Conservation (phyloP, 306 rosid species). For the Albizia julibrissin region DNA sequence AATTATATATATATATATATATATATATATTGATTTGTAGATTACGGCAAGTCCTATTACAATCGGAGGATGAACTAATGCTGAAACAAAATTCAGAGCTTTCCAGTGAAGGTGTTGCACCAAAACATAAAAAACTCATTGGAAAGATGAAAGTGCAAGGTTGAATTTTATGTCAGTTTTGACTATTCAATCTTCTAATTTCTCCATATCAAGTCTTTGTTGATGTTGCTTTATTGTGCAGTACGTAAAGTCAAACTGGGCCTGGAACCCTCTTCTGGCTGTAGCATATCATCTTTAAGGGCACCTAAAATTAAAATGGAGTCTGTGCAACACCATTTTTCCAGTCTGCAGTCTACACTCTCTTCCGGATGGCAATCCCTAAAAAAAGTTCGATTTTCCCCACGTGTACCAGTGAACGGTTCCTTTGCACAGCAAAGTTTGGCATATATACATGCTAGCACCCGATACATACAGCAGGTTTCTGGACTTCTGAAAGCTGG, state of each 20-base stretch:
- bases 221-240: constrained; percentile 43
- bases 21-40: constrained; percentile 45
- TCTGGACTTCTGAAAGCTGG: constrained; percentile 89
- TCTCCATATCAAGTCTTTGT: constrained; percentile 12
- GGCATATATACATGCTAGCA: constrained; percentile 94
- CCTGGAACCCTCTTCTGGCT: constrained; percentile 85
- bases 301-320: constrained; percentile 61
- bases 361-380: constrained; percentile 85
- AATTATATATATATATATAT: background rate
- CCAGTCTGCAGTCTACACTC: constrained; percentile 67
- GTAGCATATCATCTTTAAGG: constrained; percentile 70
- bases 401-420: constrained; percentile 77
- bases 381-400: constrained; percentile 57
- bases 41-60: constrained; percentile 79
- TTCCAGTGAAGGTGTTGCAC: constrained; percentile 78
- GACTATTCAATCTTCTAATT: constrained; percentile 24
- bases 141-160: constrained; percentile 99
- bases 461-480: constrained; percentile 84
- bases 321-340: constrained; percentile 52
- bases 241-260: constrained; percentile 91
- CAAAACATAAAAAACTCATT: constrained; percentile 81
- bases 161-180: constrained; percentile 38
- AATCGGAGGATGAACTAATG: constrained; percentile 91
- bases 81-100: constrained; percentile 72
- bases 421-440: constrained; percentile 83